Evolutionary conservation across 768 basidiomycete genomes (phyloP).

Genomic region (Tulasnella sp.): DNA sequence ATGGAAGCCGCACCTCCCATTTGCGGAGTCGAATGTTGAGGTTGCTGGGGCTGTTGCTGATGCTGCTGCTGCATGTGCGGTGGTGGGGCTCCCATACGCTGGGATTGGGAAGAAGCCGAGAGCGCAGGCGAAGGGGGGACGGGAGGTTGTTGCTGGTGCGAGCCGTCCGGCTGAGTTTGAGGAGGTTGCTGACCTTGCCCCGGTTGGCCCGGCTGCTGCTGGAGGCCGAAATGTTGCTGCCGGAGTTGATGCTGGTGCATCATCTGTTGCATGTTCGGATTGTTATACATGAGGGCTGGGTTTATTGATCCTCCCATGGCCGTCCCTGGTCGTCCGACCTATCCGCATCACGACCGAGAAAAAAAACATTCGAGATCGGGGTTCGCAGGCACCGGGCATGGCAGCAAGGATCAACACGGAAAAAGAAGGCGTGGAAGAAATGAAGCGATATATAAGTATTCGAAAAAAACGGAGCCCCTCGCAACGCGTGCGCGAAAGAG

Average conservation of each 20-base stretch:
- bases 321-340: slow-evolving; percentile 15
- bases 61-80: slow-evolving; percentile 10
- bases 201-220: slow-evolving; percentile 22
- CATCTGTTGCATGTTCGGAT: slow-evolving; percentile 21
- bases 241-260: slow-evolving; percentile 22
- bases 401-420: not conserved
- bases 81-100: not conserved
- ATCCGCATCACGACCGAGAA: not conserved
- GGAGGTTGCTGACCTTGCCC: slow-evolving; percentile 7
- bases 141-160: slow-evolving; percentile 18
- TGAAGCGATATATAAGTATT: not conserved
- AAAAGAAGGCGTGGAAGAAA: not conserved
- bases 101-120: slow-evolving; percentile 8
- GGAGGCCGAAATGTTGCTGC: slow-evolving; percentile 22
- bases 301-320: slow-evolving; percentile 13
- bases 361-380: not conserved
- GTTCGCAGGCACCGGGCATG: not conserved
- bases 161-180: not conserved
- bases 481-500: not conserved
- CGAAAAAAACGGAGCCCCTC: not conserved
- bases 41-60: not conserved
- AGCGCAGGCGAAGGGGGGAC: slow-evolving; percentile 25
- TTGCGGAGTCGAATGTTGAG: slow-evolving; percentile 11
- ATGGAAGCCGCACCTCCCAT: slow-evolving; percentile 19
- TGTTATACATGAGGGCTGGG: slow-evolving; percentile 16